Base-by-base conservation (phyloP, 1,284 basidiomycete genomes). In the Earliella scabrosa region DNA sequence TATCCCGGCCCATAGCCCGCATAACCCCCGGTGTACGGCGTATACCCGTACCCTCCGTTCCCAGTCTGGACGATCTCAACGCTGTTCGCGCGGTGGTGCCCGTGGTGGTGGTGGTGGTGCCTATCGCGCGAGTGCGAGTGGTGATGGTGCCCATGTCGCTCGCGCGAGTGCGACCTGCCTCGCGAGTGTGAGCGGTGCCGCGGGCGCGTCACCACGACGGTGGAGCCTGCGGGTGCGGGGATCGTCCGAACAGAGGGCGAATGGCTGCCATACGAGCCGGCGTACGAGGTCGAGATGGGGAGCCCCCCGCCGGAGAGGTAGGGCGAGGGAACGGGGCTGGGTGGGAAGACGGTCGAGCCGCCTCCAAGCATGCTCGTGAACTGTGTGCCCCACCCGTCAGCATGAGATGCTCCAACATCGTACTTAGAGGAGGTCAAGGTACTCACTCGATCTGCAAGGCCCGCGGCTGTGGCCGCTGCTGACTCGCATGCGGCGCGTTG, bases 401-500 rank as follows among this genome's bases (percentile, higher is more conserved):
- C 16, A n/a, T 45, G 24, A 29, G 24, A 7, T 14, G n/a, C 26
- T 27, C 14, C 11, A 23, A 29, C 2, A n/a, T 2, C 26, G 7
- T n/a, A n/a, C 26, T 11, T 4, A n/a, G 9, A 47, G 11, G 21
- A 21, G 4, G 2, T 18, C 20, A 9, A 20, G 21, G 16, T 5
- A 43, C 54, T 10, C 43, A 60, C 61, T 10, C 56, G 45, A 23
- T 59, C 56, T 5, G 59, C 51, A 2, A 65, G 52, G 4, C 45
- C 21, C 4, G 54, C 43, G 0, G 63, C 59, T 2, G 60, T 59
- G 2, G 57, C 52, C 2, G 55, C 61, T 6, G 63, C 63, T 20
- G 59, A 50, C 24, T 65, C 63, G 10, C 59, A 60, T 3, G 63
- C 63, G 9, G 56, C 59, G 10, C 60, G 57, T 4, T 61, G 56